Conservation (phyloP, 352 stramenopile species). For the Thalassiosira sp. region DNA sequence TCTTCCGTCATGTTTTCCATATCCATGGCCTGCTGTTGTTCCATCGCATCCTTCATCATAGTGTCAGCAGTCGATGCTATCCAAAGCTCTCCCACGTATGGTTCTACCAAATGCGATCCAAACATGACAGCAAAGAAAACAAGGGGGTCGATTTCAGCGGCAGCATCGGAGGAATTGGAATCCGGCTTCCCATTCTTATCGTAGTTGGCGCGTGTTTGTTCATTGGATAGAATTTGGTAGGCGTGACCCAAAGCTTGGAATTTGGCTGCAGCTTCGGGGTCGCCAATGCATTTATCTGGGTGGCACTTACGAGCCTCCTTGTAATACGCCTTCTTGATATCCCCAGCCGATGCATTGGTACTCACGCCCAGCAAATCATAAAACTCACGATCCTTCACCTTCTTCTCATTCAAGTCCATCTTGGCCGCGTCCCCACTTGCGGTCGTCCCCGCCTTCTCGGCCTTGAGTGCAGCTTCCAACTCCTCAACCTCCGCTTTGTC, state of each 20-base stretch:
- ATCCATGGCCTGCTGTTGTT: conserved; percentile 50
- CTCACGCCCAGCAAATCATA: conserved; percentile 85
- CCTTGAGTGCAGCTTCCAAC: conserved; percentile 63
- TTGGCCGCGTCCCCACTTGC: conserved; percentile 43
- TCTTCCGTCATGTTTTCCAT: conserved; percentile 50
- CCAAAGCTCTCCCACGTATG: conserved; percentile 83
- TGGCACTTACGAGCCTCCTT: conserved; percentile 84
- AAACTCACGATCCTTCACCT: conserved; percentile 84
- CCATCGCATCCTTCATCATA: conserved; percentile 77
- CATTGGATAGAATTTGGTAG: conserved; percentile 85
- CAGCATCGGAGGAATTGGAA: conserved; percentile 36
- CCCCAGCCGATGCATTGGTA: conserved; percentile 73
- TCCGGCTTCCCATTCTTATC: conserved; percentile 76
- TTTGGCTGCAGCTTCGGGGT: conserved; percentile 80
- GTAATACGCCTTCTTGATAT: conserved; percentile 89
- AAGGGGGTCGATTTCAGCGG: conserved; percentile 70
- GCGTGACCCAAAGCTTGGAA: conserved; percentile 86
- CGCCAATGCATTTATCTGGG: conserved; percentile 84
- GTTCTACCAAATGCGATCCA: conserved; percentile 74
- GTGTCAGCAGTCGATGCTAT: conserved; percentile 78
- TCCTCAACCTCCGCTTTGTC: conserved; percentile 74
- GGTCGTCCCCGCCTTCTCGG: conserved; percentile 41
- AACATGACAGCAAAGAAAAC: conserved; percentile 85
- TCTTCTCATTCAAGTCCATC: conserved; percentile 44
- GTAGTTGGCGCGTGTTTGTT: conserved; percentile 72